phyloP scores from a whole-genome alignment of 805 yeast genomes.

The Barnettozyma pratensis region DNA sequence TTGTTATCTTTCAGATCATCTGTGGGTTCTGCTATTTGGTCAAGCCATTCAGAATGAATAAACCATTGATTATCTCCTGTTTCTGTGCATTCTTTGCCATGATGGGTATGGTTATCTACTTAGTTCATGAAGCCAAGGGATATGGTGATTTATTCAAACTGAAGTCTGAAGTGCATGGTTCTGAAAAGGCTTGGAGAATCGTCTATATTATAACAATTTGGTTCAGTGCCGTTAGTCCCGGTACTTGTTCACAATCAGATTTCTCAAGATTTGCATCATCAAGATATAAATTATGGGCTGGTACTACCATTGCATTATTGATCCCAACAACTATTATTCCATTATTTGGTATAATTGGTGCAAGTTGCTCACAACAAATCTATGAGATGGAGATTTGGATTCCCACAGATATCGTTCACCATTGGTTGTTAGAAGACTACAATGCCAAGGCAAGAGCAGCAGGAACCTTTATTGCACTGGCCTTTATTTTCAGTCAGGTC shows the following conservation, averaged over 20 bases:
- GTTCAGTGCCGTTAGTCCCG: constrained; percentile 29
- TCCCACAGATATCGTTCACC: constrained; percentile 29
- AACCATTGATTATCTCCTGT: constrained; percentile 20
- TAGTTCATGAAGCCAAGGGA: constrained; percentile 30
- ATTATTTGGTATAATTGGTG: constrained; percentile 38
- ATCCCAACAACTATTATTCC: constrained; percentile 39
- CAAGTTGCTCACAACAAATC: constrained; percentile 31
- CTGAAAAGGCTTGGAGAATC: constrained; percentile 28
- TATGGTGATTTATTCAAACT: constrained; percentile 30
- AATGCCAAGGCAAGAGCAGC: constrained; percentile 31
- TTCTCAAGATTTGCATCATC: constrained; percentile 31
- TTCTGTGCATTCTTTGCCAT: constrained; percentile 25
- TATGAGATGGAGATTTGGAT: constrained; percentile 33
- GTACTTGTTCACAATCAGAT: constrained; percentile 32
- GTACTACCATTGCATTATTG: constrained; percentile 25
- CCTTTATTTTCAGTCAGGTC: constrained; percentile 28
- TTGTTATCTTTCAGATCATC: constrained; percentile 34
- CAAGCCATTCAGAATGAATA: constrained; percentile 25
- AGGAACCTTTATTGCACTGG: constrained; percentile 30
- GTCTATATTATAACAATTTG: constrained; percentile 28
- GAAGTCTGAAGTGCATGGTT: constrained; percentile 27
- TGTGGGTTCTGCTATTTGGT: constrained; percentile 18
- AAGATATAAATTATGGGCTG: constrained; percentile 19
- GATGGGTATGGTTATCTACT: constrained; percentile 28
- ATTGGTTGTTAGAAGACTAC: constrained; percentile 29